These are phyloP conservation scores for Dendrobium huoshanense DNA, from an alignment of 106 monocot genomes.

Conservation along the genomic window DNA sequence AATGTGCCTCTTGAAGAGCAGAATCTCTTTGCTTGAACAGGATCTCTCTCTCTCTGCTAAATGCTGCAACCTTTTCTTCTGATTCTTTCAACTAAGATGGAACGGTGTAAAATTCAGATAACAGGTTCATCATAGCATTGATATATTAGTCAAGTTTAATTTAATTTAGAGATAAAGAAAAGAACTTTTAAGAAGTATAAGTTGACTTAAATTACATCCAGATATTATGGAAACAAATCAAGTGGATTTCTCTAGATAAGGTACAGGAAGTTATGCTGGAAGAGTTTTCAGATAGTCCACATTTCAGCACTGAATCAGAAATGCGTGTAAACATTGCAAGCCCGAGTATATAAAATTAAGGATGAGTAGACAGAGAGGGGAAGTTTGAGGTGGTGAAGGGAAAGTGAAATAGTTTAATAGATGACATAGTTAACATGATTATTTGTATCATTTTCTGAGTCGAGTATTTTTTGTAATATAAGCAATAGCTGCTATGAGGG, in stretches of 20 bases:
- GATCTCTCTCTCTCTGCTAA: slow-evolving; percentile 55
- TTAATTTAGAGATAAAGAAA: neutral
- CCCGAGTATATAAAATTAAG: neutral
- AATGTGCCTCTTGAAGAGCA: slow-evolving; percentile 76
- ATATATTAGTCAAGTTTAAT: neutral
- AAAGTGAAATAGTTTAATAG: neutral
- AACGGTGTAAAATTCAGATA: neutral
- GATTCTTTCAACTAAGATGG: slow-evolving; percentile 59
- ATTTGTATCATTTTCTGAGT: no score
- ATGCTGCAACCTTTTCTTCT: slow-evolving; percentile 42
- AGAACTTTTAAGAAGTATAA: neutral
- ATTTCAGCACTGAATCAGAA: neutral
- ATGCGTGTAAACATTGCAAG: neutral
- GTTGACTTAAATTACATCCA: neutral
- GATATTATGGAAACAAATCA: neutral
- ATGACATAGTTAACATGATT: no score
- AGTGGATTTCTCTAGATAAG: neutral
- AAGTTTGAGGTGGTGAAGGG: neutral
- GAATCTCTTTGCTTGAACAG: slow-evolving; percentile 71
- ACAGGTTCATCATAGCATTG: neutral
- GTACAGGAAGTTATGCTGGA: neutral
- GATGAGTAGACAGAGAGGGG: neutral
- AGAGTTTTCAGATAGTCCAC: neutral
- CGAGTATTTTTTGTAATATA: no score
- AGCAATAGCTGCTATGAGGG: no score